phyloP scores from a whole-genome alignment of 2,329 filamentous ascomycete genomes.

The Nemania diffusa region DNA sequence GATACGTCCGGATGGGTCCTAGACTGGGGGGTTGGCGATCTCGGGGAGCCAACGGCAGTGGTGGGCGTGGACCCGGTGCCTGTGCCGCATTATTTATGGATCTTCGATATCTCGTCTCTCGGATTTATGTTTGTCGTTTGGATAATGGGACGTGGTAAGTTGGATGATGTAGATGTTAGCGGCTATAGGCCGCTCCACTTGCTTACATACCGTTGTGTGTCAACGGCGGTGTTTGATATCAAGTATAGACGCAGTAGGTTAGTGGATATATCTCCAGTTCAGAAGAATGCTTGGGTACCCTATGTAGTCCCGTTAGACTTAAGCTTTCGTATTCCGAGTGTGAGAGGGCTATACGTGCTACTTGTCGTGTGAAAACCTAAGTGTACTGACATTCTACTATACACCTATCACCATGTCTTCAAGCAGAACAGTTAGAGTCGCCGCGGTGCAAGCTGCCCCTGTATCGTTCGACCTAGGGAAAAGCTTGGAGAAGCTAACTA shows the following conservation, averaged over 20 bases:
- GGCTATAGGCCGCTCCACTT: constrained; percentile 23
- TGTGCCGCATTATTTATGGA: background rate
- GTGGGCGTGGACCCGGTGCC: background rate
- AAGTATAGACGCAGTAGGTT: constrained; percentile 1
- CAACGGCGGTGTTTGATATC: constrained; percentile 6
- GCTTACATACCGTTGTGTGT: constrained; percentile 5
- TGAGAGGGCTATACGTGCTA: background rate
- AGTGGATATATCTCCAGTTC: constrained; percentile 5
- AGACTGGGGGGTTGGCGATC: constrained; percentile 2
- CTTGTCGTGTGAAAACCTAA: background rate
- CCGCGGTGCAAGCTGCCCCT: constrained; percentile 55
- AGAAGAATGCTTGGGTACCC: background rate
- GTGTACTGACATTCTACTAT: background rate
- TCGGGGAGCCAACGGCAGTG: background rate
- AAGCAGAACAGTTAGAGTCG: constrained; percentile 49
- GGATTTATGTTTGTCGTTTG: background rate
- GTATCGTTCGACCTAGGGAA: constrained; percentile 53
- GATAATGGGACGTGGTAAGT: background rate
- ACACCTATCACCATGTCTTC: constrained; percentile 32
- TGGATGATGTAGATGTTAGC: background rate
- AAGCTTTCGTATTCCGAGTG: background rate
- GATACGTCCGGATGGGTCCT: constrained; percentile 1
- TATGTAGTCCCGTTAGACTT: constrained; percentile 6
- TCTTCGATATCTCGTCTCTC: background rate
- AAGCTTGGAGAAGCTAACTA: constrained; percentile 51